Conservation (phyloP, 192 early-diverging fungal genomes). For the Coemansia sp. region DNA sequence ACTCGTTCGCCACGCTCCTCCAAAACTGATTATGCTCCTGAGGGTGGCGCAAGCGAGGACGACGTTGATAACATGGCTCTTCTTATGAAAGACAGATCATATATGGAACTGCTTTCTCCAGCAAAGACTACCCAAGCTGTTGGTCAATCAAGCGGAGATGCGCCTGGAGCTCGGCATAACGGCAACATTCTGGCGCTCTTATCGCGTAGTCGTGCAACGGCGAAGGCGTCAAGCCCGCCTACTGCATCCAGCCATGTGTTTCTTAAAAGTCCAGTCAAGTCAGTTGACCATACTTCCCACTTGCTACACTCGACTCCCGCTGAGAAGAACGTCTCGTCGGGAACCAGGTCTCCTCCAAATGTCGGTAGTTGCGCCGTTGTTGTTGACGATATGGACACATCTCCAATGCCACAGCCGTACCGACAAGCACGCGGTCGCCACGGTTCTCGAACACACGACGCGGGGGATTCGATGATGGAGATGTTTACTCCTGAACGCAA, state of each 20-base stretch:
- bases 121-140: constrained; percentile 17
- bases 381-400: constrained; percentile 9
- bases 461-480: constrained; percentile 56
- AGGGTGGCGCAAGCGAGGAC: neutral
- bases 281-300: neutral
- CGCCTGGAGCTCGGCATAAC: neutral
- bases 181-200: constrained; percentile 27
- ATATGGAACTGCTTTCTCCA: constrained; percentile 51
- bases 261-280: neutral
- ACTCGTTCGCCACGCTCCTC: neutral
- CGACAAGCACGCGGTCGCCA: neutral
- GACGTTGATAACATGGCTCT: constrained; percentile 33
- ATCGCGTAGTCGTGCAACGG: neutral
- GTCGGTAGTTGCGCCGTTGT: neutral
- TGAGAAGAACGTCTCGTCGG: neutral
- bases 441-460: constrained; percentile 17
- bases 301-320: neutral
- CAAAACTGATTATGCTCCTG: neutral
- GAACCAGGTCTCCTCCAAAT: neutral
- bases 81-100: constrained; percentile 43
- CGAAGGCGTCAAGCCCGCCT: neutral
- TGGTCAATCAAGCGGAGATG: neutral
- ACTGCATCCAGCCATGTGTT: neutral
- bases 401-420: constrained; percentile 12
- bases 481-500: constrained; percentile 53